phyloP scores from a whole-genome alignment of 2,329 filamentous ascomycete genomes.

The Chaetomiaceae sp. region DNA sequence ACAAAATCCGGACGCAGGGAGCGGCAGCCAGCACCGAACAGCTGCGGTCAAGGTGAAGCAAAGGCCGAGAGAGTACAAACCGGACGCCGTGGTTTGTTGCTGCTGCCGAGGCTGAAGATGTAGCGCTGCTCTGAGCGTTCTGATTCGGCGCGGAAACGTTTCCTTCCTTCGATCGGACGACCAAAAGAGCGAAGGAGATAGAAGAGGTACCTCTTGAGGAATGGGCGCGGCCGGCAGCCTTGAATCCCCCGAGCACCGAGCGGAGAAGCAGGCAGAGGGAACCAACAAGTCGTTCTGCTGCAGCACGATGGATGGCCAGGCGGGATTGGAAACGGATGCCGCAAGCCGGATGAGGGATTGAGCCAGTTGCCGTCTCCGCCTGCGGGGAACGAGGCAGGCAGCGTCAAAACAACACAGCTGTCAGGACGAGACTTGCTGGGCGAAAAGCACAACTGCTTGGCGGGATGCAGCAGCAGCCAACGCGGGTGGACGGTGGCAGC shows the following conservation, averaged over 20 bases:
- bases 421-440: constrained; percentile 10
- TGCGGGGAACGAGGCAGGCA: constrained; percentile 16
- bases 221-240: not conserved
- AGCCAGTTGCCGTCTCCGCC: constrained; percentile 8
- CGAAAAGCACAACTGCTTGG: constrained; percentile 13
- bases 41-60: not conserved
- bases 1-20: not conserved
- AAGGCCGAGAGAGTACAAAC: no score
- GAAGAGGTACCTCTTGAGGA: constrained; percentile 5
- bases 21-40: not conserved
- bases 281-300: constrained; percentile 13
- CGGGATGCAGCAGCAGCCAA: constrained; percentile 12
- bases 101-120: no score
- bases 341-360: constrained; percentile 1
- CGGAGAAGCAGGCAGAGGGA: constrained; percentile 3
- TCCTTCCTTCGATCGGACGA: no score
- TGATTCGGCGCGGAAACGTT: no score
- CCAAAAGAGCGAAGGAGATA: not conserved
- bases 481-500: constrained; percentile 14
- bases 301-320: constrained; percentile 19
- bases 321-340: constrained; percentile 11
- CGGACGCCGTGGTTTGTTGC: no score
- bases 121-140: no score
- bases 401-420: constrained; percentile 16
- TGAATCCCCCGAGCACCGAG: not conserved